Evolutionary conservation across 768 basidiomycete species (phyloP), one percentile per base, ranked within the genome.

Genomic region (Strobilomyces confusus): DNA sequence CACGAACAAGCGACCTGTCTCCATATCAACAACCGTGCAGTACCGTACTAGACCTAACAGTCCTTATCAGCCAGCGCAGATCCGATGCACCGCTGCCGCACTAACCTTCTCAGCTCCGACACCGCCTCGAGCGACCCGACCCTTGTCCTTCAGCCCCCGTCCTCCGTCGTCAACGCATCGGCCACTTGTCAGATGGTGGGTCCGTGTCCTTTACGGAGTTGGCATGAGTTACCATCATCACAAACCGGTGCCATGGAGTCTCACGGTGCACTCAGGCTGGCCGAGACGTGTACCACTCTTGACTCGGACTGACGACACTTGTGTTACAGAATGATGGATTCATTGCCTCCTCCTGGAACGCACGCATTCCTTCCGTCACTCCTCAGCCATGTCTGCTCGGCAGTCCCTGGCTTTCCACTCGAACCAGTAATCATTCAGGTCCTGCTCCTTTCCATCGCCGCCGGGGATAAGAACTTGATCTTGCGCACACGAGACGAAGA

Each of bases 401-500:
- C 69, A 8, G 67, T 70, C 25, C 72, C 79, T n/a, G 72, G 68
- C 9, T 64, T 84, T 15, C 83, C 84, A 9, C 51, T 87, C 3
- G 86, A 89, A 48, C 74, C 80, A 11, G 77, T 81, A 48, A 77
- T 88, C 38, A 68, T 89, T 20, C 85, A 84, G 63, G 81, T 84
- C 20, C 69, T 89, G 15, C 77, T 89, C 29, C 77, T 85, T 4
- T 86, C 80, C 63, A 72, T 89, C 44, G 70, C 86, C 33, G 76
- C 86, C 4, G 80, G 80, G 1, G 73, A 83, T 59, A 82, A 78
- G 57, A 76, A 88, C 64, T 70, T 90, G 26, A 74, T 91, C 51
- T 70, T 91, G 17, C 77, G 84, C 41, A 80, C 86, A 2, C 74
- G 73, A 12, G 82, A 84, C 57, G 84, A 87, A 50, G 89, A 90